A percentile compares a stretch with the other conserved stretches of the same genome.
These are phyloP conservation scores for Crepidotus variabilis DNA, from an alignment of 768 basidiomycete species.

Conservation along the genomic window DNA sequence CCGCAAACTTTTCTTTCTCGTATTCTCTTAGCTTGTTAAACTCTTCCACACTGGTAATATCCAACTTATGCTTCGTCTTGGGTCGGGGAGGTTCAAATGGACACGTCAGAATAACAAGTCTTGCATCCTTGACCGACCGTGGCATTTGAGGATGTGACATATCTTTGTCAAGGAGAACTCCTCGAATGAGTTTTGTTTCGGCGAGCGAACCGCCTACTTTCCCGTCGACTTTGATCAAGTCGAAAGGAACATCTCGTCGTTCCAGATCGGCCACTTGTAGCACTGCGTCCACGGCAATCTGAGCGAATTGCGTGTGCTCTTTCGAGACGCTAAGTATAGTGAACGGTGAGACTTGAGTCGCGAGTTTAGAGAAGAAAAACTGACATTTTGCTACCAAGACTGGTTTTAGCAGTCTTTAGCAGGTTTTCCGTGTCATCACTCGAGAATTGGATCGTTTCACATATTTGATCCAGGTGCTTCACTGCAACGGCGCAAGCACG, in stretches of 20 bases:
- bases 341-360: neutral
- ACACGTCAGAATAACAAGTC: constrained; percentile 95
- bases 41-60: constrained; percentile 95
- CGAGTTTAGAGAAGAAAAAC: constrained; percentile 18
- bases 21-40: constrained; percentile 93
- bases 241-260: constrained; percentile 92
- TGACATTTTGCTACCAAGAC: constrained; percentile 97
- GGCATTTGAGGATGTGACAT: constrained; percentile 99
- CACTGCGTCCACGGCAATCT: constrained; percentile 97
- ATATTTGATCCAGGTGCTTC: constrained; percentile 84
- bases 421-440: constrained; percentile 80
- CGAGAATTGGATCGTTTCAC: constrained; percentile 86
- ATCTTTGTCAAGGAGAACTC: constrained; percentile 99
- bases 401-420: constrained; percentile 92
- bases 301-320: constrained; percentile 91
- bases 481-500: constrained; percentile 89
- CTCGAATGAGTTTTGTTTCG: constrained; percentile 92
- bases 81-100: constrained; percentile 98
- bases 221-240: constrained; percentile 98
- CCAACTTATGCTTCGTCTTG: constrained; percentile 98
- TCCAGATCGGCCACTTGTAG: constrained; percentile 93
- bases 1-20: constrained; percentile 92
- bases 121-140: constrained; percentile 78
- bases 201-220: constrained; percentile 97
- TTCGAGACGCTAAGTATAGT: constrained; percentile 78